Evolutionary conservation across 352 stramenopile genomes (phyloP).

Genomic region (Phytophthora constricta): DNA sequence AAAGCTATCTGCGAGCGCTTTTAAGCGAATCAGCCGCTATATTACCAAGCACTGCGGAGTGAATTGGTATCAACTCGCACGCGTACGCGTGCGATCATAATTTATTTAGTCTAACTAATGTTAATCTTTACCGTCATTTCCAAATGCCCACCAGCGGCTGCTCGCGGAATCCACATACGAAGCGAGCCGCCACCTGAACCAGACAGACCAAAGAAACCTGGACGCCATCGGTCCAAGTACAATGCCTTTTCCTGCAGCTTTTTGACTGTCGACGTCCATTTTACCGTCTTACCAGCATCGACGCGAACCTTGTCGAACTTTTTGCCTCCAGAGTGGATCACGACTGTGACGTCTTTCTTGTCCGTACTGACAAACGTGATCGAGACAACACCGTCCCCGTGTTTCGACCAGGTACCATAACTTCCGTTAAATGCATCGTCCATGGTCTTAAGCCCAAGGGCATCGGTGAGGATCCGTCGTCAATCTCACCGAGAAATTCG

Average conservation of each 20-base stretch:
- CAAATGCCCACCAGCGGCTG: constrained; percentile 46
- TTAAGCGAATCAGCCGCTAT: too few relatives aligned
- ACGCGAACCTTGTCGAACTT: constrained; percentile 47
- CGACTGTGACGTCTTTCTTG: constrained; percentile 48
- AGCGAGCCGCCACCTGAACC: constrained; percentile 55
- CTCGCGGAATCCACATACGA: constrained; percentile 54
- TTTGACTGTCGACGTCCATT: constrained; percentile 46
- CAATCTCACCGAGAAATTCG: constrained; percentile 60
- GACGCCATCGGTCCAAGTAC: constrained; percentile 74
- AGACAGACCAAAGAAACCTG: constrained; percentile 48
- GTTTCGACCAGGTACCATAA: constrained; percentile 50
- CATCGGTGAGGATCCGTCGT: constrained; percentile 49
- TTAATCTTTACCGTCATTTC: constrained; percentile 56
- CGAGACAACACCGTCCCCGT: constrained; percentile 43
- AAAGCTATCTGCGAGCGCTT: too few relatives aligned
- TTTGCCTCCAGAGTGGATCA: constrained; percentile 51
- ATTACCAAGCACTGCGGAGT: too few relatives aligned
- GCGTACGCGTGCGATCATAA: constrained; percentile 21
- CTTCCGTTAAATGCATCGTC: constrained; percentile 54
- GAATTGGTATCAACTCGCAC: too few relatives aligned
- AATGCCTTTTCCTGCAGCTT: constrained; percentile 57
- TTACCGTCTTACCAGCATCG: constrained; percentile 37
- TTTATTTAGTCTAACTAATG: constrained; percentile 48
- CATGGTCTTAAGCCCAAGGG: constrained; percentile 47
- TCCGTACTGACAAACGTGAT: constrained; percentile 59